These are phyloP conservation scores for Alternaria postmessia DNA, from an alignment of 2,329 filamentous ascomycete genomes.

Conservation along the genomic window DNA sequence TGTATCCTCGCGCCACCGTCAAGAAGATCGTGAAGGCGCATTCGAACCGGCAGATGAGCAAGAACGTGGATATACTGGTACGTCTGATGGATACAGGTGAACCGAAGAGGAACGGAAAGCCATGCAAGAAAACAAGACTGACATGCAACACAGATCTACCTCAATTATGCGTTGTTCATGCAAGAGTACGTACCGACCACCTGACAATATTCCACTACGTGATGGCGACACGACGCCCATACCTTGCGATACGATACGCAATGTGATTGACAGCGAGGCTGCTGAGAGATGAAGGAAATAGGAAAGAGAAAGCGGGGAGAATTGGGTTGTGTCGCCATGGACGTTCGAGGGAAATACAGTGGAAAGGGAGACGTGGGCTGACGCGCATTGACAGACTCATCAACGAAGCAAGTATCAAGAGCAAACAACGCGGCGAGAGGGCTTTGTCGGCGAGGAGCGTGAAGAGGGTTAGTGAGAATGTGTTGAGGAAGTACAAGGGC, in stretches of 20 bases:
- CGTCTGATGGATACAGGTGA: conserved; percentile 28
- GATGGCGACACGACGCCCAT: neutral
- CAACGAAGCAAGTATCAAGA: conserved; percentile 79
- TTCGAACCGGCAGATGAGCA: conserved; percentile 79
- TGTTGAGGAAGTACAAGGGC: conserved; percentile 50
- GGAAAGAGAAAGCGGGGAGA: accelerated
- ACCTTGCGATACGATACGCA: too few species aligned
- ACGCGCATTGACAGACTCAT: conserved; percentile 66
- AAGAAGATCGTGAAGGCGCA: conserved; percentile 93
- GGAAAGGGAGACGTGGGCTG: neutral
- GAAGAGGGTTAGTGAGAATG: conserved; percentile 74
- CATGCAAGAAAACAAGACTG: neutral
- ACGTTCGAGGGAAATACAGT: accelerated
- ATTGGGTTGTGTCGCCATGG: accelerated
- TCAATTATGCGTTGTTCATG: conserved; percentile 86
- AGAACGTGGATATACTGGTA: conserved; percentile 86
- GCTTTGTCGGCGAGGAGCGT: conserved; percentile 78
- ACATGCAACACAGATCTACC: conserved; percentile 71
- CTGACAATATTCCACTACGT: neutral
- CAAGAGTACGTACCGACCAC: conserved; percentile 59
- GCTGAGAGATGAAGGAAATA: neutral
- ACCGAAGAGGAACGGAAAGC: neutral
- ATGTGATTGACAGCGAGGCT: accelerated
- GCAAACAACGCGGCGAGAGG: conserved; percentile 76
- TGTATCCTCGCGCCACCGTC: conserved; percentile 83